These are phyloP conservation scores for Styphnolobium japonicum DNA, from an alignment of 306 rosid genomes.

Conservation along the genomic window DNA sequence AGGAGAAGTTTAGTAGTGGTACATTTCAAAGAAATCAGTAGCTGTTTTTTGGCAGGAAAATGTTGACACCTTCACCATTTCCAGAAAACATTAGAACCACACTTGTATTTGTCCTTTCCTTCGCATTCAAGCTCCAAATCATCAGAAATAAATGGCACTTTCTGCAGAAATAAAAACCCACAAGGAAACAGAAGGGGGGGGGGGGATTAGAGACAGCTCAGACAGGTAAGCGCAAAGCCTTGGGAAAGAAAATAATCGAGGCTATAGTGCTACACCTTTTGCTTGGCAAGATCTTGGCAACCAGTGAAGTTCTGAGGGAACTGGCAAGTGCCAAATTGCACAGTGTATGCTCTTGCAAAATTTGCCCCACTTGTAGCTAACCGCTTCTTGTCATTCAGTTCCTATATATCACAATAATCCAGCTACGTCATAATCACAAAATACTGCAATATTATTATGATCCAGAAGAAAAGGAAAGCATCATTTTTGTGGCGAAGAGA, in stretches of 20 bases:
- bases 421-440: no score
- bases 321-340: slow-evolving; percentile 91
- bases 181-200: background rate
- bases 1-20: background rate
- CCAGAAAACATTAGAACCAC: slow-evolving; percentile 99
- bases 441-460: no score
- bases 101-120: slow-evolving; percentile 95
- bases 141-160: slow-evolving; percentile 78
- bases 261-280: slow-evolving; percentile 58
- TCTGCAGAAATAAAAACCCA: slow-evolving; percentile 46
- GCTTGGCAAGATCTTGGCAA: slow-evolving; percentile 99
- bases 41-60: background rate
- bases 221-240: background rate
- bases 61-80: slow-evolving; percentile 67
- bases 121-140: slow-evolving; percentile 89
- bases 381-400: slow-evolving; percentile 92
- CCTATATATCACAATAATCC: slow-evolving; percentile 39
- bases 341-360: slow-evolving; percentile 94
- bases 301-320: slow-evolving; percentile 99
- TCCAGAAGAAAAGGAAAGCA: no score
- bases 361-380: slow-evolving; percentile 94
- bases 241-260: background rate
- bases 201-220: background rate
- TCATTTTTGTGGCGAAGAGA: no score
- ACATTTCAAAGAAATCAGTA: background rate